phyloP scores from a whole-genome alignment of 768 basidiomycete species.

The Calocera viscosa region DNA sequence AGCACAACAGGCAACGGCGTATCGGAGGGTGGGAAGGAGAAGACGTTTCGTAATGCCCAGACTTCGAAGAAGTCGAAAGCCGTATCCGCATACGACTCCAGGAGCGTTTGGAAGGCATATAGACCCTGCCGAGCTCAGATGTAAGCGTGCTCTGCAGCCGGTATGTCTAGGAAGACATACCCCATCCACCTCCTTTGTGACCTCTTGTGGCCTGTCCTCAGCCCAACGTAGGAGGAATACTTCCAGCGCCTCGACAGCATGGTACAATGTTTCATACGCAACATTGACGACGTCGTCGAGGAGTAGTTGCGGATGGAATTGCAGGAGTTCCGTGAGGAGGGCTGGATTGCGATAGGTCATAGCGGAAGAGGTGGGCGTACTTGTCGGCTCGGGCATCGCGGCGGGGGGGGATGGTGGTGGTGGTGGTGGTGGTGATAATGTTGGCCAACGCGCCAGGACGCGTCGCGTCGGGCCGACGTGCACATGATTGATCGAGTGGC shows the following conservation, averaged over 20 bases:
- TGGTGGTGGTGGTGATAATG: not conserved
- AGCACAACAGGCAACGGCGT: constrained; percentile 46
- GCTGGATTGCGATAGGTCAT: not conserved
- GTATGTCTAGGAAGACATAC: constrained; percentile 22
- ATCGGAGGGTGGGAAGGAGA: constrained; percentile 51
- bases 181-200: constrained; percentile 31
- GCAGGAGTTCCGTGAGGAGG: constrained; percentile 47
- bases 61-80: constrained; percentile 88
- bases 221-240: constrained; percentile 64
- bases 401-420: not conserved
- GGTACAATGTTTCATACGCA: constrained; percentile 64
- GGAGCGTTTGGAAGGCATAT: constrained; percentile 73
- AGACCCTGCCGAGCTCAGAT: constrained; percentile 58
- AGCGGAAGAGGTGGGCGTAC: not conserved
- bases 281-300: constrained; percentile 80
- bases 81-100: constrained; percentile 78
- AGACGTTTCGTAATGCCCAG: constrained; percentile 81
- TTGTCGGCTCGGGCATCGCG: no score
- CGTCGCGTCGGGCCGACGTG: not conserved
- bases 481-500: not conserved
- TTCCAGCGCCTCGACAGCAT: constrained; percentile 69
- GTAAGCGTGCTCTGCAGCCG: constrained; percentile 34
- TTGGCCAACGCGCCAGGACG: not conserved
- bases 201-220: constrained; percentile 36
- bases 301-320: constrained; percentile 71